phyloP scores from a whole-genome alignment of 306 rosid species.

The Benincasa hispida region DNA sequence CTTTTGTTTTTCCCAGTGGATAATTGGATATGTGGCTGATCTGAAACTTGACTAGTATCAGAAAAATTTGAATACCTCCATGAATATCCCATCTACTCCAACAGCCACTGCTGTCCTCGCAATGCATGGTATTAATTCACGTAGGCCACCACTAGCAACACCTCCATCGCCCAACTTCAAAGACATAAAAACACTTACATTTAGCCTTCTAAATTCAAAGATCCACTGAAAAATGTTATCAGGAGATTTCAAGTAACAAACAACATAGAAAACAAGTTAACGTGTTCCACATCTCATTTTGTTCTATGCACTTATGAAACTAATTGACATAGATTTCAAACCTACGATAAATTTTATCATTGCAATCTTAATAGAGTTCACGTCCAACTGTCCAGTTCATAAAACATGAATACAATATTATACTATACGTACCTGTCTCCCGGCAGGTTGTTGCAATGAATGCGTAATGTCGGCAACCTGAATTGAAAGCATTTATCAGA shows the following conservation, averaged over 20 bases:
- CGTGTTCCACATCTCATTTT: neutral
- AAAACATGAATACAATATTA: neutral
- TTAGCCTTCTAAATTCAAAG: conserved; percentile 11
- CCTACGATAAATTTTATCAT: neutral
- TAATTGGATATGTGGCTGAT: neutral
- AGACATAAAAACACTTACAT: conserved; percentile 15
- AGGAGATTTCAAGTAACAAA: neutral
- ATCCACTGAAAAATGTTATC: neutral
- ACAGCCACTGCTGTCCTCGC: conserved; percentile 95
- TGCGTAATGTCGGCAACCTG: conserved; percentile 95
- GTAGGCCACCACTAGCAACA: conserved; percentile 97
- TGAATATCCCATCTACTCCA: conserved; percentile 95
- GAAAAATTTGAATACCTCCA: conserved; percentile 56
- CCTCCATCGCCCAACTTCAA: conserved; percentile 90
- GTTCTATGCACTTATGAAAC: neutral
- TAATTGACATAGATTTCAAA: neutral
- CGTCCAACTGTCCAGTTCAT: neutral
- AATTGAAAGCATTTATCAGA: conserved; percentile 10
- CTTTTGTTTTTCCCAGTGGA: neutral
- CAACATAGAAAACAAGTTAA: neutral
- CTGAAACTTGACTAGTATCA: neutral
- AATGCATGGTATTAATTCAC: conserved; percentile 91
- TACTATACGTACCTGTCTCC: conserved; percentile 53
- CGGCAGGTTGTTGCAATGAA: conserved; percentile 95
- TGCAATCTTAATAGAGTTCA: neutral